These are phyloP conservation scores for Aspergillus sp. DNA, from an alignment of 2,329 filamentous ascomycete genomes.

Conservation along the genomic window DNA sequence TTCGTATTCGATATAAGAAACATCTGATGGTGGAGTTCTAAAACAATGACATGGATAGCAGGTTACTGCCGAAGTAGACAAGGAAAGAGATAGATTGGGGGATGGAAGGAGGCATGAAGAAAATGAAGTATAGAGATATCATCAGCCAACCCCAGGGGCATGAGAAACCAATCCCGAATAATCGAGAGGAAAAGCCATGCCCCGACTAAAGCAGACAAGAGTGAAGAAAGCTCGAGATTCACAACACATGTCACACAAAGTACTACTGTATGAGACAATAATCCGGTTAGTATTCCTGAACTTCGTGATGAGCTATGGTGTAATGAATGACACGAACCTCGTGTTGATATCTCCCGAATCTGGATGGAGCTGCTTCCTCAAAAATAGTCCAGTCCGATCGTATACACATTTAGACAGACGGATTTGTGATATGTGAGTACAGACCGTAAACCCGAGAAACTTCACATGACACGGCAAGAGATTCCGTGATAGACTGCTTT, in stretches of 20 bases:
- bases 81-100: background rate
- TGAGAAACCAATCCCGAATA: slow-evolving; percentile 45
- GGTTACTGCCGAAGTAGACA: background rate
- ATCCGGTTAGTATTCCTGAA: background rate
- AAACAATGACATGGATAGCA: slow-evolving; percentile 14
- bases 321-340: background rate
- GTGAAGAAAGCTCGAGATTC: slow-evolving; percentile 18
- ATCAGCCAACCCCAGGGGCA: slow-evolving; percentile 29
- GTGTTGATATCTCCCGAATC: background rate
- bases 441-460: slow-evolving; percentile 6
- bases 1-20: background rate
- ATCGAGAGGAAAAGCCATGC: slow-evolving; percentile 49
- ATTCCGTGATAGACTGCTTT: slow-evolving; percentile 31
- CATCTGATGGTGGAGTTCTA: slow-evolving; percentile 8
- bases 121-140: background rate
- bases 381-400: background rate
- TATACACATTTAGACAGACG: background rate
- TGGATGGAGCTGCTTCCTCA: background rate
- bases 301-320: background rate
- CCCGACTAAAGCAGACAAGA: slow-evolving; percentile 39
- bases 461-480: slow-evolving; percentile 36
- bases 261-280: background rate
- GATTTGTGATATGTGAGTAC: slow-evolving; percentile 1
- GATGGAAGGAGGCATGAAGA: background rate
- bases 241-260: slow-evolving; percentile 12